Evolutionary conservation across 2,329 filamentous ascomycete species (phyloP), one percentile per base, ranked within the genome.

Genomic region (Aspergillus costaricaensis): DNA sequence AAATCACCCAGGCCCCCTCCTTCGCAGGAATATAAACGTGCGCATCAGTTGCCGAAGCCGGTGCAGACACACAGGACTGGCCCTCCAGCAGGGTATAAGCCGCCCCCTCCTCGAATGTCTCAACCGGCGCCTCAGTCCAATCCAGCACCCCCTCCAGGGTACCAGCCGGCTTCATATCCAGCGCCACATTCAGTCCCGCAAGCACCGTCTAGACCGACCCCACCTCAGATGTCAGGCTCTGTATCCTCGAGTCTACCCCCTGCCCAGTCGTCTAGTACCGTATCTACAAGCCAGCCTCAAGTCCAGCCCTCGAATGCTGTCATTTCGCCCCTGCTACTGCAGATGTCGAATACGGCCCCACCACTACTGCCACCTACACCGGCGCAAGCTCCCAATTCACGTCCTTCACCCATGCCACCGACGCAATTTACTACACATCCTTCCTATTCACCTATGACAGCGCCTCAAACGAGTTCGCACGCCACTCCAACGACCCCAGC

Each of bases 41-140:
- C 53, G 27, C 53, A 39, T 30, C 53, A 55, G 23, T 15, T 55
- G n/a, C 53, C 43, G 4, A 55, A 47, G 25, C 39, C 39, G 23
- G 15, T 44, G 9, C 53, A 44, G 2, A 19, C 25, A 19, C 53
- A 32, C 17, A 32, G 23, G n/a, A 23, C 25, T n/a, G 53, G 39
- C 25, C 39, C 23, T 21, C 41, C 41, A 21, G n/a, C 19, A 44
- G 41, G 41, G 9, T 23, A 44, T 8, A 44, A 23, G 19, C 19
- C 41, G 17, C 17, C 10, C 10, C 19, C 19, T n/a, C 14, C 53
- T 47, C 39, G 39, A 17, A 14, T 44, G 17, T 41, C 53, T 21
- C 53, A 30, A n/a, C 10, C 53, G 15, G 39, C 27, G 5, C 38
- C 23, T 55, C 52, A 19, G 19, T 19, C 39, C 25, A 23, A 32